phyloP scores from a whole-genome alignment of 305 asterid genomes.

The Striga hermonthica region DNA sequence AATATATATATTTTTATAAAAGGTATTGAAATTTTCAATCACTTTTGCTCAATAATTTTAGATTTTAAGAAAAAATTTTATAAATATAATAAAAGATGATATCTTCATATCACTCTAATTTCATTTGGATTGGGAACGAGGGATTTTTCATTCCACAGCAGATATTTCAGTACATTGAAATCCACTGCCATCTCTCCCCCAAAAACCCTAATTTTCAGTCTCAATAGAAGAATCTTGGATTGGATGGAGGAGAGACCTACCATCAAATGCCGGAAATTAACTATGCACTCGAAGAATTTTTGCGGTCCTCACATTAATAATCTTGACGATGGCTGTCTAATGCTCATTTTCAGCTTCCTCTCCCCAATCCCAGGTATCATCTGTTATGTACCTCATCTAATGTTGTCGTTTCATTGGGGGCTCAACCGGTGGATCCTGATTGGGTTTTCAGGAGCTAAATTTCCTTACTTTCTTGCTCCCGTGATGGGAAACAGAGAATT shows the following conservation, averaged over 20 bases:
- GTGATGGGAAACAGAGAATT: background rate
- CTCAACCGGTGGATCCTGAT: background rate
- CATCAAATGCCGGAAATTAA: constrained; percentile 37
- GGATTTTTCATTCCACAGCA: no score
- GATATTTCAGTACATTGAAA: no score
- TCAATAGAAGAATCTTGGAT: constrained; percentile 19
- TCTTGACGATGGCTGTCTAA: constrained; percentile 90
- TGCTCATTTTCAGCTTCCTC: constrained; percentile 84
- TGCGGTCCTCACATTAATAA: constrained; percentile 41
- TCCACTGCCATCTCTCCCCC: background rate
- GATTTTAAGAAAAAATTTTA: no score
- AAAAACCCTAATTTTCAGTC: constrained; percentile 26
- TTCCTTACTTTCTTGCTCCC: constrained; percentile 1
- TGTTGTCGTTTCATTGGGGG: background rate
- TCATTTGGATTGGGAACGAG: no score
- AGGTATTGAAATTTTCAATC: no score
- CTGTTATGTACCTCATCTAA: background rate
- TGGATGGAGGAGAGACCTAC: constrained; percentile 37
- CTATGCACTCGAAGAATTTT: constrained; percentile 26
- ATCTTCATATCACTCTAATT: no score
- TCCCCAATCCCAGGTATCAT: constrained; percentile 77
- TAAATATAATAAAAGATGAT: no score
- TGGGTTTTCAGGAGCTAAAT: constrained; percentile 14
- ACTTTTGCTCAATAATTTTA: no score
- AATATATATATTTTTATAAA: no score